These are phyloP conservation scores for Ochromonas danica DNA, from an alignment of 108 stramenopile genomes.

Conservation along the genomic window DNA sequence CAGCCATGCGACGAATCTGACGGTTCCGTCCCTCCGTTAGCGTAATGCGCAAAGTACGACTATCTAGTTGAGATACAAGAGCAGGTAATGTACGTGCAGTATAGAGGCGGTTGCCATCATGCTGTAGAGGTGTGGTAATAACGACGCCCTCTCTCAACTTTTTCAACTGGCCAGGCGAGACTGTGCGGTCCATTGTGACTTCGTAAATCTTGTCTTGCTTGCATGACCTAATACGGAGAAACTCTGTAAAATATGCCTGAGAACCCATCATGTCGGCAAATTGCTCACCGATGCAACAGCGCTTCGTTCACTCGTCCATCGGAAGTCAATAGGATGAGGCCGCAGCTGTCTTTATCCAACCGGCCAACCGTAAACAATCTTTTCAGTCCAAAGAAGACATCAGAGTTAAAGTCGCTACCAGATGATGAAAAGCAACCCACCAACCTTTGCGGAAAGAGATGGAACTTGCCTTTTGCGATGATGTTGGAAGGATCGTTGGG, in stretches of 20 bases:
- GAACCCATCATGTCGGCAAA: not conserved
- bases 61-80: not conserved
- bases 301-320: conserved; percentile 22
- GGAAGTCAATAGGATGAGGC: conserved; percentile 25
- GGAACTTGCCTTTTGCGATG: conserved; percentile 2
- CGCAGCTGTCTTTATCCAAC: conserved; percentile 19
- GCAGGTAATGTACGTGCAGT: conserved; percentile 12
- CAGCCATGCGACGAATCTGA: conserved; percentile 28
- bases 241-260: not conserved
- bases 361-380: conserved; percentile 31
- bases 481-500: conserved; percentile 30
- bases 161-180: not conserved
- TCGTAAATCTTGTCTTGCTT: conserved; percentile 21
- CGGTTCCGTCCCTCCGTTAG: conserved; percentile 31
- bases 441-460: not conserved
- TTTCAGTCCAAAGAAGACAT: no score
- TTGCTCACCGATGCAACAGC: not conserved
- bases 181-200: not conserved
- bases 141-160: not conserved
- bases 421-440: no score
- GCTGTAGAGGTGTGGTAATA: conserved; percentile 19
- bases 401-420: no score
- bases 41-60: not conserved
- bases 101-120: not conserved
- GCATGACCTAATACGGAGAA: not conserved